Percentiles rank a stretch among this genome's conserved stretches.
These are phyloP conservation scores for Rhizopus stolonifer DNA, from an alignment of 371 early-diverging fungal species.

Conservation along the genomic window DNA sequence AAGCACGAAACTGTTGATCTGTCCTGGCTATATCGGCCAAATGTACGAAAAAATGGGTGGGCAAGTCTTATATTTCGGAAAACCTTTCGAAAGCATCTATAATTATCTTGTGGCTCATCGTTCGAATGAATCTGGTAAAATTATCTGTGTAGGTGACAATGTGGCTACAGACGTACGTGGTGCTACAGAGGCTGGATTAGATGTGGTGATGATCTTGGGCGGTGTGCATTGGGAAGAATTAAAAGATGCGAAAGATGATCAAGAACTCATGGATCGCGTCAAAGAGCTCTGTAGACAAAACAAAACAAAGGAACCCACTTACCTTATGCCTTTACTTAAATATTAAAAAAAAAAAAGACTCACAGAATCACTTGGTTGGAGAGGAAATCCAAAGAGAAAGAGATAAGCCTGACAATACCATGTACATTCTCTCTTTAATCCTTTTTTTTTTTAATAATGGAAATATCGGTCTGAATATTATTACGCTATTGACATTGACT, in stretches of 20 bases:
- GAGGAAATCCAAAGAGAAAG: no score
- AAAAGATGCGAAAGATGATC: slow-evolving; percentile 11
- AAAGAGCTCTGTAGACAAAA: slow-evolving; percentile 18
- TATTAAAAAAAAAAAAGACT: no score
- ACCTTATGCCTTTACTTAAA: slow-evolving; percentile 28
- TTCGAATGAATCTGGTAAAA: slow-evolving; percentile 5
- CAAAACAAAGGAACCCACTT: slow-evolving; percentile 28
- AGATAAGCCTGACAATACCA: no score
- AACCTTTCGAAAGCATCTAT: slow-evolving; percentile 45
- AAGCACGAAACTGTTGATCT: slow-evolving; percentile 24
- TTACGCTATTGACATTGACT: slow-evolving; percentile 68
- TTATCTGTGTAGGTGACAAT: slow-evolving; percentile 47
- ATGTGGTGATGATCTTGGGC: slow-evolving; percentile 48
- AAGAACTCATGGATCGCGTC: slow-evolving; percentile 14
- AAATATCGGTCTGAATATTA: slow-evolving; percentile 75
- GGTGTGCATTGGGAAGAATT: slow-evolving; percentile 46
- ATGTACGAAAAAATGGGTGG: slow-evolving; percentile 47
- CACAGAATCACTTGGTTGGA: no score
- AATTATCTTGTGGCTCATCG: slow-evolving; percentile 24
- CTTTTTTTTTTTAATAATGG: slow-evolving; percentile 19
- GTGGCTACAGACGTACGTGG: slow-evolving; percentile 45
- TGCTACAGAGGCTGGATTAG: slow-evolving; percentile 34
- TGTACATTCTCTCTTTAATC: not conserved
- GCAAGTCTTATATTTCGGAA: slow-evolving; percentile 45
- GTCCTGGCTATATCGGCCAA: slow-evolving; percentile 43